Base-by-base conservation (phyloP, 2,329 filamentous ascomycete species). In the Magnaporthiopsis incrustans region DNA sequence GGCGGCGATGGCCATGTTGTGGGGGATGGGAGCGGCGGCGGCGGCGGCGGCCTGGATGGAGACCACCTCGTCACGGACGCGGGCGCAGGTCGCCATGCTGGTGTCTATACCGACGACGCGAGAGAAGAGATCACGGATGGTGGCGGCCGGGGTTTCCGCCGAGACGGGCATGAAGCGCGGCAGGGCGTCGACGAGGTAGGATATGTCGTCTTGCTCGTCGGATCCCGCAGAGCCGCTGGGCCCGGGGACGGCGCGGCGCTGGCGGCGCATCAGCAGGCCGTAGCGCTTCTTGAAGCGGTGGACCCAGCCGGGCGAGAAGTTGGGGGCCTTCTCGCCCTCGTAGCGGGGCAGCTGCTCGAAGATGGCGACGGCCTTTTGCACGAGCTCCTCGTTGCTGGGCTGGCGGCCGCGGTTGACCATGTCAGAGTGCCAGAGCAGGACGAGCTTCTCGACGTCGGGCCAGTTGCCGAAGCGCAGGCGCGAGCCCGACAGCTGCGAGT, bases 241-340 rank as follows among this genome's bases (percentile, higher is more conserved):
- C 67, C 83, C 81, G 25, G 76, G 76, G 1, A 76, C 77, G 61
- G 79, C 79, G 80, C 35, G 75, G 75, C 1, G 76, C 77, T 62
- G 79, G 62, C 84, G 81, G 50, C 83, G 73, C 60, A 86, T 80
- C 25, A 87, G 75, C 22, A 87, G 76, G 0, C 84, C 83, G 65
- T 87, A 87, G 14, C 84, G 79, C 71, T 86, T 86, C 74, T 87
- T 87, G 75, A 87, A 87, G 50, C 84, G 79, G 68, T 87, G 84
- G 65, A 87, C 86, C 84, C 84, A 87, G 57, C 84, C 84, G 0
- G 84, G 84, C 0, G 83, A 86, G 71, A 87, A 87, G 72, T 87
- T 84, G 60, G 84, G 84, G 1, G 84, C 76, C n/a, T 74, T 73
- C 71, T 86, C 83, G 67, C 84, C 84, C 71, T 83, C 85, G 72